Percentiles rank a stretch among this genome's conserved stretches.
These are phyloP conservation scores for Sclerotinia glacialis DNA, from an alignment of 2,329 filamentous ascomycete genomes.

Conservation along the genomic window DNA sequence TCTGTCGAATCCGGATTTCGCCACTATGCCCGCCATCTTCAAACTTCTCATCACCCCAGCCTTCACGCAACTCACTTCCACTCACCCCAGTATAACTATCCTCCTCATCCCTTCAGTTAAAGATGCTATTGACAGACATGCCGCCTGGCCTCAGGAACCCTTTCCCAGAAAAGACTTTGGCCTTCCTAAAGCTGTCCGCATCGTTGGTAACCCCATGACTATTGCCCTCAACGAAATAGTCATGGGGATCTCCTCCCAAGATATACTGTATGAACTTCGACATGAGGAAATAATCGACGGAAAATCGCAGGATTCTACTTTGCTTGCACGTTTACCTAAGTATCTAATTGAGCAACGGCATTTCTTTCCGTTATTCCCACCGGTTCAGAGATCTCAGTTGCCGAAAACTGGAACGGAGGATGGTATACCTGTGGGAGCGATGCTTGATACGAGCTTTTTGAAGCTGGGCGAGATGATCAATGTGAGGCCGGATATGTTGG, in stretches of 20 bases:
- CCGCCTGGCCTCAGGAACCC: conserved; percentile 79
- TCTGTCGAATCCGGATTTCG: conserved; percentile 69
- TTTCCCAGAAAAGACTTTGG: conserved; percentile 70
- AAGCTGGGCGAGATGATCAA: conserved; percentile 90
- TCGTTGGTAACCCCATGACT: conserved; percentile 89
- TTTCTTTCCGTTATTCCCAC: conserved; percentile 86
- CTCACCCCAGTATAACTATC: conserved; percentile 76
- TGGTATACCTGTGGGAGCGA: conserved; percentile 66
- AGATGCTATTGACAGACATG: conserved; percentile 76
- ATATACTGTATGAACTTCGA: conserved; percentile 79
- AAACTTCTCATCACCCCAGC: conserved; percentile 72
- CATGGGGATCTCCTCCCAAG: conserved; percentile 77
- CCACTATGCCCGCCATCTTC: conserved; percentile 81
- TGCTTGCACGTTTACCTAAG: conserved; percentile 62
- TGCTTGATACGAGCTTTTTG: conserved; percentile 78
- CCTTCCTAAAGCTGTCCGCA: conserved; percentile 70
- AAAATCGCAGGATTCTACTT: conserved; percentile 46
- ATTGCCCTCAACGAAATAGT: conserved; percentile 84
- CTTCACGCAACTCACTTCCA: conserved; percentile 65
- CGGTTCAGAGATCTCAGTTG: conserved; percentile 64
- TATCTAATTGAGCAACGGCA: conserved; percentile 87
- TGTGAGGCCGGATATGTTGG: conserved; percentile 77
- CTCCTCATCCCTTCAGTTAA: conserved; percentile 80
- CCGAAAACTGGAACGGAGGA: conserved; percentile 62
- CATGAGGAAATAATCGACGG: conserved; percentile 65